Evolutionary conservation across 106 monocot genomes (phyloP), one percentile per base, ranked within the genome.

Genomic region (Agapanthus africanus): DNA sequence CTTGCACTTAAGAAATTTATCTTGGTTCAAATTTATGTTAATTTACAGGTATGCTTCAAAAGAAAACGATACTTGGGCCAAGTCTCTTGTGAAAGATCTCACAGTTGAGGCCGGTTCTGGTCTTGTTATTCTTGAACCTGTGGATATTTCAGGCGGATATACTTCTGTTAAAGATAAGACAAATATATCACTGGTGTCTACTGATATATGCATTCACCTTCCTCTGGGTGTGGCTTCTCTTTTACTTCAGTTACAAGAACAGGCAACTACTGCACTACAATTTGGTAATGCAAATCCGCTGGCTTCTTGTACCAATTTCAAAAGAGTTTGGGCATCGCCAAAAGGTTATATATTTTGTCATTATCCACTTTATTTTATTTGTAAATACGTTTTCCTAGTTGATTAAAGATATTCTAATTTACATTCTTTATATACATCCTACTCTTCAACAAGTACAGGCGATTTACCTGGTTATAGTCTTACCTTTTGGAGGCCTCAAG

Each of bases 401-500:
- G n/a, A 22, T 28, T 52, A 47, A n/a, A 23, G 33, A 39, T 23
- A 5, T 64, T 64, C 19, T n/a, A n/a, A n/a, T n/a, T 47, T 47
- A 10, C 14, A 8, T 37, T 31, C 52, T 54, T 47, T 66, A 7
- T 22, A 28, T 71, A 13, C n/a, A 33, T 19, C n/a, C 72, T 40
- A 14, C 1, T 49, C 16, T 27, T 64, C 7, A 37, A 51, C 63
- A 67, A 40, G 14, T 85, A 65, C 86, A 97, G 97, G 80, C 31
- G 68, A 74, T 33, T 50, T 72, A 10, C 61, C 80, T 64, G 88
- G 82, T 34, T 81, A 81, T 73, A 85, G 74, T 65, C 89, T 97
- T 7, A 92, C 97, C 34, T 89, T 97, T 81, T 97, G 97, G 97
- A 86, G 97, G 71, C 97, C 97, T 59, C 97, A 97, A 73, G 84